Evolutionary conservation across 2,329 filamentous ascomycete genomes (phyloP).

Genomic region (Aspergillus niger): DNA sequence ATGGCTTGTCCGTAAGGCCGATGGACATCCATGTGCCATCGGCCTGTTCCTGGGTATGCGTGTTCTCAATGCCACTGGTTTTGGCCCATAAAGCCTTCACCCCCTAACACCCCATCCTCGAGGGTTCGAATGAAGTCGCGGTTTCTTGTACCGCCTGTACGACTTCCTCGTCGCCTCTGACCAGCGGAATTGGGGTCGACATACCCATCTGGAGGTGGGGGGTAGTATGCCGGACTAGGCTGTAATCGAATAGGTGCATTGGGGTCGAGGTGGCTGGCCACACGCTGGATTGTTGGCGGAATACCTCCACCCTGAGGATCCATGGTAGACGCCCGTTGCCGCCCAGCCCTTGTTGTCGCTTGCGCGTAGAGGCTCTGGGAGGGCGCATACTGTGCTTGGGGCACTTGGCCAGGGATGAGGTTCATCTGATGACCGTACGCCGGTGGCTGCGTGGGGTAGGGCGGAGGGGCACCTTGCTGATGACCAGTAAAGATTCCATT

Average conservation of each 20-base stretch:
- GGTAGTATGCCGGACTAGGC: constrained; percentile 95
- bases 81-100: constrained; percentile 81
- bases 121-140: constrained; percentile 92
- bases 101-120: constrained; percentile 82
- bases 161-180: constrained; percentile 74
- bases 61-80: constrained; percentile 69
- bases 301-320: constrained; percentile 93
- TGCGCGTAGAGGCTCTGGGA: constrained; percentile 75
- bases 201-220: constrained; percentile 83
- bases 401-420: constrained; percentile 68
- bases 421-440: constrained; percentile 73
- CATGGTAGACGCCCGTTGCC: constrained; percentile 93
- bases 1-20: constrained; percentile 18
- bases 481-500: constrained; percentile 71
- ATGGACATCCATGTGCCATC: constrained; percentile 13
- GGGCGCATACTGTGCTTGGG: constrained; percentile 65
- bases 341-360: constrained; percentile 72
- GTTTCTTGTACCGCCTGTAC: constrained; percentile 60
- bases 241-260: constrained; percentile 91
- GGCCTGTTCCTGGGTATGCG: constrained; percentile 1
- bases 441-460: constrained; percentile 73
- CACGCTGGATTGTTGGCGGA: constrained; percentile 86
- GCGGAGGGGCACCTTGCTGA: constrained; percentile 72
- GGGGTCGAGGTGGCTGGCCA: constrained; percentile 93
- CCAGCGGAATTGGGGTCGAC: constrained; percentile 65